phyloP scores from a whole-genome alignment of 1,284 basidiomycete species.

The Melanopsichium pennsylvanicum region DNA sequence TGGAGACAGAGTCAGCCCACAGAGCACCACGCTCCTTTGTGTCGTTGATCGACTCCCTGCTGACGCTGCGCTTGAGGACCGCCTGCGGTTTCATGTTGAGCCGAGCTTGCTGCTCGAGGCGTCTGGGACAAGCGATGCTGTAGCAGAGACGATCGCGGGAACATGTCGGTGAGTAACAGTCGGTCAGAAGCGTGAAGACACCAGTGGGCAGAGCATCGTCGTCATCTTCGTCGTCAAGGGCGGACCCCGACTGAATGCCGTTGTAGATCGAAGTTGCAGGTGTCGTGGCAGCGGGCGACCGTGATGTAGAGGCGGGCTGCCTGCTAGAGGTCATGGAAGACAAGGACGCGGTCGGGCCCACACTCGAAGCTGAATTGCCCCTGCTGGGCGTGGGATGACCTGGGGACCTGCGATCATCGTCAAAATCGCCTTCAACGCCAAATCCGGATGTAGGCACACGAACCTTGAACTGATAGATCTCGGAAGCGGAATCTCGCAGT shows the following conservation, averaged over 20 bases:
- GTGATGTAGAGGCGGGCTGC: conserved; percentile 56
- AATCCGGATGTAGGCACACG: conserved; percentile 74
- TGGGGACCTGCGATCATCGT: conserved; percentile 31
- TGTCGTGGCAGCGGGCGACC: conserved; percentile 33
- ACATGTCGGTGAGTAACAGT: conserved; percentile 98
- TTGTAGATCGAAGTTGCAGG: conserved; percentile 62
- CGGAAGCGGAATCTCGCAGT: conserved; percentile 83
- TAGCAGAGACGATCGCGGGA: conserved; percentile 92
- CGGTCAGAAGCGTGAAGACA: conserved; percentile 94
- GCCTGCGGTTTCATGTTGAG: conserved; percentile 88
- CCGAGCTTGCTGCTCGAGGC: conserved; percentile 91
- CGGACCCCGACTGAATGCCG: conserved; percentile 27
- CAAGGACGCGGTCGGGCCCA: conserved; percentile 33
- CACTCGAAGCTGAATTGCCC: conserved; percentile 38
- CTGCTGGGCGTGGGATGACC: conserved; percentile 10
- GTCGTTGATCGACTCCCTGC: conserved; percentile 82
- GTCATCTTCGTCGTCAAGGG: conserved; percentile 66
- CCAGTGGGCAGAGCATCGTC: conserved; percentile 81
- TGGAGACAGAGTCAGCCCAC: conserved; percentile 95
- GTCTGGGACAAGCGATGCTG: conserved; percentile 91
- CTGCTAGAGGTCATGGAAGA: conserved; percentile 47
- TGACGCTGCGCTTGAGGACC: conserved; percentile 77
- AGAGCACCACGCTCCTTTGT: conserved; percentile 75
- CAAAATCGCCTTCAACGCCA: conserved; percentile 34
- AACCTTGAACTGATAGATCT: conserved; percentile 89